Percentiles rank a stretch among this genome's conserved stretches.
These are phyloP conservation scores for Patellaria atrata DNA, from an alignment of 495 filamentous ascomycete genomes.

Conservation along the genomic window DNA sequence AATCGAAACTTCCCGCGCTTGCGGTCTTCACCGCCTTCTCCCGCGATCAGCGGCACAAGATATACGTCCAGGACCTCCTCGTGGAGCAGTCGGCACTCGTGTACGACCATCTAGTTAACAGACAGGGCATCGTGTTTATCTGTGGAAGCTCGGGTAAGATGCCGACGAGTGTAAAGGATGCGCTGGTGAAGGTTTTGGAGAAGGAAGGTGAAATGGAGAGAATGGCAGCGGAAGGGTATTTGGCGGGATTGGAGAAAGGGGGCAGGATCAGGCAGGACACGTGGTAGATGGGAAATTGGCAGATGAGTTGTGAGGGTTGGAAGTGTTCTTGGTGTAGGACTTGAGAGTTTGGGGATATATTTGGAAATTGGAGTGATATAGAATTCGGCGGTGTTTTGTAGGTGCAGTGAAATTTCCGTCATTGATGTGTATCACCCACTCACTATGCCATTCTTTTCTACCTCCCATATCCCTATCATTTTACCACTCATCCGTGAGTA, in stretches of 20 bases:
- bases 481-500: no score
- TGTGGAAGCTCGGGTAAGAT: conserved; percentile 65
- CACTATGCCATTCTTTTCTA: no score
- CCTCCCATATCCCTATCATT: no score
- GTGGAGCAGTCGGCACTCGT: conserved; percentile 43
- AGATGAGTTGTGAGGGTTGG: no score
- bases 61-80: conserved; percentile 83
- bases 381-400: no score
- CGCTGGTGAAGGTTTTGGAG: conserved; percentile 58
- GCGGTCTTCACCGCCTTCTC: conserved; percentile 72
- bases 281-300: no score
- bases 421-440: no score
- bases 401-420: no score
- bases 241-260: conserved; percentile 48
- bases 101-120: conserved; percentile 39
- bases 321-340: no score
- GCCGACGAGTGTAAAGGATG: conserved; percentile 75
- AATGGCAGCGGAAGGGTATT: conserved; percentile 40
- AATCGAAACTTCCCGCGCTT: conserved; percentile 18
- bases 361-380: no score
- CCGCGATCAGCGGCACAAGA: conserved; percentile 51
- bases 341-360: no score
- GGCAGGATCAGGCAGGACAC: conserved; percentile 70
- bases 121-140: conserved; percentile 49
- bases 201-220: conserved; percentile 27